Conservation (phyloP, 1,284 basidiomycete species). For the Naganishia cerealis region DNA sequence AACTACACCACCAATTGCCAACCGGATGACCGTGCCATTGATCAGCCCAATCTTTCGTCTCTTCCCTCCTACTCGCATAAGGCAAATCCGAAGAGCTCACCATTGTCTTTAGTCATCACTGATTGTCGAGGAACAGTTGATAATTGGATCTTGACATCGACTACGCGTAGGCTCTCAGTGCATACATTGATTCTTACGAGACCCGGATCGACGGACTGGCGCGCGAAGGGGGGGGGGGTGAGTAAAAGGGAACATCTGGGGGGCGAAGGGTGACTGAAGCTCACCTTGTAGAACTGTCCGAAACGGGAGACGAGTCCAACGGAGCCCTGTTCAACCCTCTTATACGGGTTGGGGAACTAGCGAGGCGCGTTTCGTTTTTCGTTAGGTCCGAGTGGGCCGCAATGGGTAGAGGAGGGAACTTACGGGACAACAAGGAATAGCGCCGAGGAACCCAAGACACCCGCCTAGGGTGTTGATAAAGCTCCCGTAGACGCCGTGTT, state of each 20-base stretch:
- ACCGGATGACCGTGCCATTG: too few relatives aligned
- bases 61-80: not conserved
- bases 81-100: slow-evolving; percentile 60
- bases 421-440: slow-evolving; percentile 78
- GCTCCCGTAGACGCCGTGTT: slow-evolving; percentile 83
- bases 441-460: slow-evolving; percentile 61
- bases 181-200: slow-evolving; percentile 89
- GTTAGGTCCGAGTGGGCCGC: slow-evolving; percentile 43
- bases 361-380: not conserved
- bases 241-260: not conserved
- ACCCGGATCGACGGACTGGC: slow-evolving; percentile 81
- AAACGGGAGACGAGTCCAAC: slow-evolving; percentile 89
- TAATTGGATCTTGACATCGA: slow-evolving; percentile 91
- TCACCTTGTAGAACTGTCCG: slow-evolving; percentile 82
- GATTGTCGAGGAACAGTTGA: slow-evolving; percentile 79
- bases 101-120: slow-evolving; percentile 72
- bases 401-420: slow-evolving; percentile 56
- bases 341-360: slow-evolving; percentile 58
- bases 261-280: slow-evolving; percentile 23
- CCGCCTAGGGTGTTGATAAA: slow-evolving; percentile 64
- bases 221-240: not conserved
- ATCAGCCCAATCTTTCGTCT: not conserved
- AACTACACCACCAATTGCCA: not conserved
- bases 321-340: slow-evolving; percentile 65
- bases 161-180: slow-evolving; percentile 76